Conservation (phyloP, 2,329 filamentous ascomycete genomes). For the Pezicula rhizophila region DNA sequence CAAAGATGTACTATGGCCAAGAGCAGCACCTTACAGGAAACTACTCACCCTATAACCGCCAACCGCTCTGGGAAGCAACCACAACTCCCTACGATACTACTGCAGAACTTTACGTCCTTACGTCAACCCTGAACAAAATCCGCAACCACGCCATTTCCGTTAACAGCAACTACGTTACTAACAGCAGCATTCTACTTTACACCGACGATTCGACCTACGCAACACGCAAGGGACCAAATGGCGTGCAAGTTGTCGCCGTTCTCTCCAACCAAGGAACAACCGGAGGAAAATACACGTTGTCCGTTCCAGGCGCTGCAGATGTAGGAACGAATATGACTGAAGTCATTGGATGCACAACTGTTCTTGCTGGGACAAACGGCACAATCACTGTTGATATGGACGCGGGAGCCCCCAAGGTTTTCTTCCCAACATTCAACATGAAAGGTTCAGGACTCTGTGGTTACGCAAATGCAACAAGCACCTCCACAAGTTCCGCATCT, state of each 20-base stretch:
- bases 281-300: not conserved
- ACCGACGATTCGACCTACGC: slow-evolving; percentile 36
- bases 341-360: not conserved
- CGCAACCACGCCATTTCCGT: slow-evolving; percentile 37
- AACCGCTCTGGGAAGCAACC: slow-evolving; percentile 44
- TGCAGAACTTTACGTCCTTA: slow-evolving; percentile 42
- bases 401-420: not conserved
- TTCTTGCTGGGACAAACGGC: not conserved
- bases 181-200: slow-evolving; percentile 32
- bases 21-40: slow-evolving; percentile 53
- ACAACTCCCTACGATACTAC: slow-evolving; percentile 41
- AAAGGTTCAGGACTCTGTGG: not conserved
- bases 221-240: slow-evolving; percentile 37
- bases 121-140: slow-evolving; percentile 42
- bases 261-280: slow-evolving; percentile 10
- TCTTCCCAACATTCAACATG: not conserved
- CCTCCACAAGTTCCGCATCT: not conserved
- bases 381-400: not conserved
- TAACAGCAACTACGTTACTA: slow-evolving; percentile 34
- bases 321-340: not conserved
- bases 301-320: not conserved
- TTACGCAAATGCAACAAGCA: not conserved
- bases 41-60: slow-evolving; percentile 43
- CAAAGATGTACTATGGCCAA: slow-evolving; percentile 60
- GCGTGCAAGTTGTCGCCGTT: slow-evolving; percentile 31